Conservation (phyloP, 1,284 basidiomycete species). For the Tylopilus orsonianus region DNA sequence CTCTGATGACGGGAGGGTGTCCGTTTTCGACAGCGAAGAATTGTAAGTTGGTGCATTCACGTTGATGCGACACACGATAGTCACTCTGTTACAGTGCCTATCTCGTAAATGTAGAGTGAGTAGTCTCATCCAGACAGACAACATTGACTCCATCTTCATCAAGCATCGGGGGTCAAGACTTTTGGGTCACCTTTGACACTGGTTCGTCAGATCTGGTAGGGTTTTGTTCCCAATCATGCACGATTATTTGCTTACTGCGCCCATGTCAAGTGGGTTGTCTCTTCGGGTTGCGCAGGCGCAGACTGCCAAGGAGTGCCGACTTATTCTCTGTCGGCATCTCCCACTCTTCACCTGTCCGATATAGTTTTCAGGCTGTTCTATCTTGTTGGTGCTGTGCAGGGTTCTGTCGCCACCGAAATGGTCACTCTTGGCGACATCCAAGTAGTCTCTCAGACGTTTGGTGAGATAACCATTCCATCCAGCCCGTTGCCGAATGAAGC, state of each 20-base stretch:
- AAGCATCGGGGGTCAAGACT: conserved; percentile 34
- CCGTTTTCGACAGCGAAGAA: conserved; percentile 30
- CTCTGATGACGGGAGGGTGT: conserved; percentile 9
- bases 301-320: conserved; percentile 37
- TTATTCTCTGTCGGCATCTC: conserved; percentile 32
- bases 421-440: conserved; percentile 45
- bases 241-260: neutral
- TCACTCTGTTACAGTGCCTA: conserved; percentile 23
- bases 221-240: neutral
- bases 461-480: conserved; percentile 10
- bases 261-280: conserved; percentile 37
- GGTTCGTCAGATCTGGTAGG: conserved; percentile 36
- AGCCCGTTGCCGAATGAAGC: neutral
- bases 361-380: conserved; percentile 44
- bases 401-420: conserved; percentile 43
- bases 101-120: conserved; percentile 31
- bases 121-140: neutral
- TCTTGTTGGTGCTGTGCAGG: conserved; percentile 47
- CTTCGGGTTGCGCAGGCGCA: conserved; percentile 29
- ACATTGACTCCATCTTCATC: neutral
- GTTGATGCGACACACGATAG: neutral
- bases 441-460: conserved; percentile 36
- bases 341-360: conserved; percentile 35
- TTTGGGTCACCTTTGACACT: conserved; percentile 38
- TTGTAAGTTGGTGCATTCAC: conserved; percentile 23